Evolutionary conservation across 305 asterid genomes (phyloP).

Genomic region (Fraxinus paxiana): DNA sequence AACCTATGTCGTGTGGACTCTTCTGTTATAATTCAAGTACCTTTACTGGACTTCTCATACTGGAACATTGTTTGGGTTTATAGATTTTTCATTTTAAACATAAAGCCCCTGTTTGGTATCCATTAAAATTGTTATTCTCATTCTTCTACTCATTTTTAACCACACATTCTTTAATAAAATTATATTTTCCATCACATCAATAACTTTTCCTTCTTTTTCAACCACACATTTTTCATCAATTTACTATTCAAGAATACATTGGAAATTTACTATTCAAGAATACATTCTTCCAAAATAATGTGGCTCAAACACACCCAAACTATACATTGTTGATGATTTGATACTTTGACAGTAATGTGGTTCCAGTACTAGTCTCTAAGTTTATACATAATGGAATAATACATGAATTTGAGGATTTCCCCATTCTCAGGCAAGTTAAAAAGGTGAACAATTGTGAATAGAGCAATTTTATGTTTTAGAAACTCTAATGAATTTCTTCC

Average conservation of each 20-base stretch:
- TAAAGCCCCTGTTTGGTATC: neutral
- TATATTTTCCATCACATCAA: no score
- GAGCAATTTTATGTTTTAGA: neutral
- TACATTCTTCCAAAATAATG: no score
- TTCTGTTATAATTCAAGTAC: neutral
- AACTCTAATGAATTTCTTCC: neutral
- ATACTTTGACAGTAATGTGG: neutral
- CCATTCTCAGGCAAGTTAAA: neutral
- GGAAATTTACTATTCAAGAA: no score
- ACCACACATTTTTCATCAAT: no score
- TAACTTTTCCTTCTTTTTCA: no score
- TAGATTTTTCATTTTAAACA: neutral
- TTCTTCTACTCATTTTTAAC: no score
- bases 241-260: no score
- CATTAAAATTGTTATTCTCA: no score
- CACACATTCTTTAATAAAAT: no score
- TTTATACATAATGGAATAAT: slow-evolving; percentile 14
- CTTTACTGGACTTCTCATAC: neutral
- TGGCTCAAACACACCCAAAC: neutral
- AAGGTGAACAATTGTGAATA: neutral
- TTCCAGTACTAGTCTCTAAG: neutral
- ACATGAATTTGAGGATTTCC: neutral
- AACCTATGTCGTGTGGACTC: neutral
- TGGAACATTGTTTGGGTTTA: neutral
- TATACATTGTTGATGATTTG: neutral